Percentiles rank a stretch among this genome's conserved stretches.
phyloP scores from a whole-genome alignment of 2,329 filamentous ascomycete genomes.

The Penicillium sp. region DNA sequence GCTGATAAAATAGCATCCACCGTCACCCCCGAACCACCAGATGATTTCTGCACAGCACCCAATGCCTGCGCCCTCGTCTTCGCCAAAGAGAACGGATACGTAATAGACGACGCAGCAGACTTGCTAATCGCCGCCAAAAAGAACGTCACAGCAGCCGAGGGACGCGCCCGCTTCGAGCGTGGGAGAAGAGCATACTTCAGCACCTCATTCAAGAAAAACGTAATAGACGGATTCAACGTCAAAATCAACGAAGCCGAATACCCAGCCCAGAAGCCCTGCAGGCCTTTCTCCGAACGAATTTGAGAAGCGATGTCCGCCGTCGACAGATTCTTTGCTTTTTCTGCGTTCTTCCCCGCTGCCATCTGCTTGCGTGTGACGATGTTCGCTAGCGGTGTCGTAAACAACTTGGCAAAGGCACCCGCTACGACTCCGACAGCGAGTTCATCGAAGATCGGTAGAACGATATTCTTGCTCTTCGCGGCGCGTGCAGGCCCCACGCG shows the following conservation, averaged over 20 bases:
- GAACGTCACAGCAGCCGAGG: conserved; percentile 54
- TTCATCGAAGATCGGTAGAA: conserved; percentile 62
- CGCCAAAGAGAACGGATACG: conserved; percentile 81
- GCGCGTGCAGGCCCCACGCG: conserved; percentile 21
- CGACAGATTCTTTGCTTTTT: conserved; percentile 20
- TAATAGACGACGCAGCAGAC: conserved; percentile 66
- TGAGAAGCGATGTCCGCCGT: conserved; percentile 55
- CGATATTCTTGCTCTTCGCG: conserved; percentile 24
- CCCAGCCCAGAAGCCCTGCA: conserved; percentile 77
- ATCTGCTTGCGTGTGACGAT: conserved; percentile 79
- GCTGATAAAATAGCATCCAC: conserved; percentile 7
- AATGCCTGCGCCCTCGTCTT: conserved; percentile 68
- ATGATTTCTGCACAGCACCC: conserved; percentile 24
- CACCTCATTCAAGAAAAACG: conserved; percentile 73
- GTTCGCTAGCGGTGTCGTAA: conserved; percentile 75
- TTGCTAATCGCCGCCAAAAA: conserved; percentile 72
- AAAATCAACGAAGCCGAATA: conserved; percentile 75
- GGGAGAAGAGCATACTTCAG: conserved; percentile 58
- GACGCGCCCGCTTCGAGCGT: conserved; percentile 47
- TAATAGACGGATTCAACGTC: conserved; percentile 79
- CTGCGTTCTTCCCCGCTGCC: conserved; percentile 27
- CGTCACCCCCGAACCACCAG: neutral
- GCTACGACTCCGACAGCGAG: conserved; percentile 64
- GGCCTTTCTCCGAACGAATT: conserved; percentile 63
- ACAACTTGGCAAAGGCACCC: conserved; percentile 65